These are phyloP conservation scores for Raphanus hybrid DNA, from an alignment of 441 rosid genomes.

Conservation along the genomic window DNA sequence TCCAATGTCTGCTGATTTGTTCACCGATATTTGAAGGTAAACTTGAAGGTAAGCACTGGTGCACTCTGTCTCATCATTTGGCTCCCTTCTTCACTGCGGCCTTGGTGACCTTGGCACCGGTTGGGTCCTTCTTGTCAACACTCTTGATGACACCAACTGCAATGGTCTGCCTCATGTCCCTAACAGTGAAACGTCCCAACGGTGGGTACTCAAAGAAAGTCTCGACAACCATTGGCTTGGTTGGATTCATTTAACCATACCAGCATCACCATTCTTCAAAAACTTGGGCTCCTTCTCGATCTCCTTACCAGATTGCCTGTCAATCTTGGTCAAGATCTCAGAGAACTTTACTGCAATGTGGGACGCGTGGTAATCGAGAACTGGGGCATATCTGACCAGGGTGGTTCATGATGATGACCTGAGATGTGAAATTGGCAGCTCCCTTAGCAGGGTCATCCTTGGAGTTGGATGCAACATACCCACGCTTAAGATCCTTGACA, in stretches of 20 bases:
- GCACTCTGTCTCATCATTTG: too few species aligned
- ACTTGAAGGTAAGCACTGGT: too few species aligned
- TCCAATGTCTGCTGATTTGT: too few species aligned
- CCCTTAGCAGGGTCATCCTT: constrained; percentile 25
- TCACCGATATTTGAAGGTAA: too few species aligned
- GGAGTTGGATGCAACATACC: too few species aligned
- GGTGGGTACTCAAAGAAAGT: constrained; percentile 30
- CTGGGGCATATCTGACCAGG: constrained; percentile 82
- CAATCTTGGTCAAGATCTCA: constrained; percentile 70
- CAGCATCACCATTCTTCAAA: constrained; percentile 77
- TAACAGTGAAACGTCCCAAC: too few species aligned
- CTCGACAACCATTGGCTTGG: constrained; percentile 84
- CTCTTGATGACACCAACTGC: too few species aligned
- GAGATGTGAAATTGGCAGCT: constrained; percentile 63
- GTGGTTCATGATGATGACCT: constrained; percentile 87
- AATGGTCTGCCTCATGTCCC: too few species aligned
- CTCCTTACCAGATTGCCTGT: constrained; percentile 68
- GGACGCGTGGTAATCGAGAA: constrained; percentile 66
- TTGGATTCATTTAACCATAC: constrained; percentile 72
- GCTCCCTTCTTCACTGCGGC: too few species aligned
- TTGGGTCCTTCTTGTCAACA: too few species aligned
- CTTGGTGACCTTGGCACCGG: too few species aligned
- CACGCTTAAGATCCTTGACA: too few species aligned
- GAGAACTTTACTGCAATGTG: constrained; percentile 60
- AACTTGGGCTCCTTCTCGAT: constrained; percentile 42